Base-by-base conservation (phyloP, 345 rosid species). In the Salix udensis region DNA sequence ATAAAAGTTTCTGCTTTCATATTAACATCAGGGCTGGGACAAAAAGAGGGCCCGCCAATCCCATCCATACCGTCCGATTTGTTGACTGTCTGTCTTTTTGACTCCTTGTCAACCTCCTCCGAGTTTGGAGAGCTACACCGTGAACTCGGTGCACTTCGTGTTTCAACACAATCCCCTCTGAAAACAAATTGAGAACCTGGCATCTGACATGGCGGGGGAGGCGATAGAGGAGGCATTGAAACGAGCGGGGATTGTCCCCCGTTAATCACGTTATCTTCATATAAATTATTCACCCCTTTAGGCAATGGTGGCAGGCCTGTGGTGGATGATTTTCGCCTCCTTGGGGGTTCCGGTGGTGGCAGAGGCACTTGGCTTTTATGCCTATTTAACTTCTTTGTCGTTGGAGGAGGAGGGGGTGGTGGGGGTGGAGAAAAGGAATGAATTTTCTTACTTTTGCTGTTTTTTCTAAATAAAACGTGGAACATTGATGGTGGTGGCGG, bases 1-100 rank as follows among this genome's bases (percentile, higher is more conserved):
- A 94, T 94, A 84, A 94, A 94, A 28, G 80, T 81, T 37, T 89
- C 98, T 11, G 97, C 98, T 82, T 94, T 91, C 18, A 74, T 77
- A 73, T 94, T 88, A 18, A 94, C 97, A 77, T 94, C 98, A 12
- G 97, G 97, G 75, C 96, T 94, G n/a, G 92, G 93, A 74, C 94
- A 92, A 74, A 82, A 87, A 19, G 74, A 79, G 14, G 79, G 31
- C 46, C 85, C 79, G 31, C 78, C 68, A 4, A 15, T 19, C 37
- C 76, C 84, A 21, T 68, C 85, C 50, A 73, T 78, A 19, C 74
- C 82, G 44, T 84, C 86, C 58, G 76, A 34, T 69, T 18, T 26
- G 82, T 53, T 84, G 78, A 74, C 86, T 36, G 44, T 75, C 40
- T 70, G 11, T 39, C 42, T 72, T 4, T n/a, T n/a, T 11, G 80